A percentile compares a stretch with the other conserved stretches of the same genome.
Conservation (phyloP, 192 early-diverging fungal genomes). For the Backusella circina region DNA sequence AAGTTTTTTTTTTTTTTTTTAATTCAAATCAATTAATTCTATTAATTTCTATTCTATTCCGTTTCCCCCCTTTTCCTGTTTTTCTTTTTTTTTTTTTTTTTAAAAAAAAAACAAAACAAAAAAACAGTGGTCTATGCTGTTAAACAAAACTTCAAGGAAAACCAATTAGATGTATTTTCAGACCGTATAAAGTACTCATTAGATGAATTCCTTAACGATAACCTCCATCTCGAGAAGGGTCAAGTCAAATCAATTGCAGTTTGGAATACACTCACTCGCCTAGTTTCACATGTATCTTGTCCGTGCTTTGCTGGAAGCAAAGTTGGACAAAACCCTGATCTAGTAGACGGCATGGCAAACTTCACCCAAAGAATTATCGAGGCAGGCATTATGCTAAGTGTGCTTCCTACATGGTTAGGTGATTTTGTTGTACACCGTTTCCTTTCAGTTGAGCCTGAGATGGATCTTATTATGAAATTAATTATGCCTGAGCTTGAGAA, state of each 20-base stretch:
- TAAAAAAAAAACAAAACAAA: background rate
- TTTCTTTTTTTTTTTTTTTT: background rate
- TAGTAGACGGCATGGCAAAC: constrained; percentile 15
- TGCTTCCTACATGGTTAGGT: constrained; percentile 5
- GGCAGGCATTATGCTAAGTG: background rate
- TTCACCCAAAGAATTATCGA: constrained; percentile 18
- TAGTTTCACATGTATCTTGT: constrained; percentile 7
- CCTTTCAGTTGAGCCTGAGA: constrained; percentile 7
- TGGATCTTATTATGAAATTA: constrained; percentile 20
- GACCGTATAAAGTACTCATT: constrained; percentile 16
- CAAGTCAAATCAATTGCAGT: background rate
- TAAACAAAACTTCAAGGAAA: constrained; percentile 14
- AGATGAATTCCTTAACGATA: background rate
- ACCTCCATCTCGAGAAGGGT: background rate
- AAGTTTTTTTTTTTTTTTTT: background rate
- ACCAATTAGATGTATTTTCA: constrained; percentile 12
- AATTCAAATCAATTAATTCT: background rate
- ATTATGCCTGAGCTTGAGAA: constrained; percentile 10
- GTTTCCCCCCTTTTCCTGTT: background rate
- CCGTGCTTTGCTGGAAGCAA: constrained; percentile 18
- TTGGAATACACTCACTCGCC: background rate
- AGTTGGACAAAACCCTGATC: constrained; percentile 3
- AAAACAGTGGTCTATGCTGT: constrained; percentile 6
- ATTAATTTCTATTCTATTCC: background rate
- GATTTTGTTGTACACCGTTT: constrained; percentile 7